These are phyloP conservation scores for Tulasnella sp. DNA, from an alignment of 768 basidiomycete species.

Conservation along the genomic window DNA sequence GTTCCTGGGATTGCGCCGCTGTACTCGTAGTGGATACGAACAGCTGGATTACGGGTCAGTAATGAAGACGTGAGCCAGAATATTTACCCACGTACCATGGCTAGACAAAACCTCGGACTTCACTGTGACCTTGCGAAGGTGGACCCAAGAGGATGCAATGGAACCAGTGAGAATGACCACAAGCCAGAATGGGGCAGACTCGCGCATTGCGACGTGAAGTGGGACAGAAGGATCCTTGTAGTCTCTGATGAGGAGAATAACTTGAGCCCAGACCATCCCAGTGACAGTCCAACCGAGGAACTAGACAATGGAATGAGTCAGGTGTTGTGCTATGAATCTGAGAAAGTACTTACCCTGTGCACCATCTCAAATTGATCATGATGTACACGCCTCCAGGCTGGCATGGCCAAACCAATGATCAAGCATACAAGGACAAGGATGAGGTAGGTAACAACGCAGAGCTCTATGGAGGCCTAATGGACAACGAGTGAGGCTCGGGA, in stretches of 20 bases:
- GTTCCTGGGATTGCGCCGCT: constrained; percentile 36
- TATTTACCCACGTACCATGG: constrained; percentile 30
- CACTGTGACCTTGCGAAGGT: constrained; percentile 42
- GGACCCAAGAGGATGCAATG: constrained; percentile 47
- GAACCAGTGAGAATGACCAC: constrained; percentile 41
- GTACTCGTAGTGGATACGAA: constrained; percentile 48
- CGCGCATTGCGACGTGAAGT: constrained; percentile 34
- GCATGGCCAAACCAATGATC: constrained; percentile 42
- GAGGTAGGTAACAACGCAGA: constrained; percentile 17
- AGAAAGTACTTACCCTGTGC: constrained; percentile 28
- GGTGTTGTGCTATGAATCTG: background rate
- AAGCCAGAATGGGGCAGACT: constrained; percentile 43
- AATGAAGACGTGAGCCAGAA: background rate
- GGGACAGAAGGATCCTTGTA: constrained; percentile 30
- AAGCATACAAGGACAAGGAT: constrained; percentile 37
- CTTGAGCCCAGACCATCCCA: constrained; percentile 44
- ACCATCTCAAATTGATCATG: constrained; percentile 44
- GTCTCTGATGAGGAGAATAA: constrained; percentile 41
- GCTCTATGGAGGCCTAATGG: constrained; percentile 3
- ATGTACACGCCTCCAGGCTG: constrained; percentile 33
- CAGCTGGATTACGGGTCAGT: constrained; percentile 23
- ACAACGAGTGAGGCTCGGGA: background rate
- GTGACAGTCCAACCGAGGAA: constrained; percentile 45
- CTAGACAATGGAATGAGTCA: background rate
- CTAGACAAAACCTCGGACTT: constrained; percentile 40